Conservation (phyloP, 83 land plant species). For the Picea mariana region DNA sequence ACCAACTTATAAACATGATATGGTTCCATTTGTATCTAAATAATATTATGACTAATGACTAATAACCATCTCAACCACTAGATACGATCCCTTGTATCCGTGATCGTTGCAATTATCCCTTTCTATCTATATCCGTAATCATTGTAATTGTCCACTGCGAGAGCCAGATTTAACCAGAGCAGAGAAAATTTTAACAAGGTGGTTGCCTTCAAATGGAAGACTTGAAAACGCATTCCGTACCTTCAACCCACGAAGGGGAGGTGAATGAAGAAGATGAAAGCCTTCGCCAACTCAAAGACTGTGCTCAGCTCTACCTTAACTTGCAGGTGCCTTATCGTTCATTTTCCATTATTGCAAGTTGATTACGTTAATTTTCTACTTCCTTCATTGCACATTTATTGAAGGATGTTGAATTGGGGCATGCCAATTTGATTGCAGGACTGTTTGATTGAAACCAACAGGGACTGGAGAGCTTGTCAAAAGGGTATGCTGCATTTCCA, state of each 20-base stretch:
- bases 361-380: too few relatives aligned
- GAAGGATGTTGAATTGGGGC: neutral
- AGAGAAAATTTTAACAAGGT: neutral
- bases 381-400: too few relatives aligned
- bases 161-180: too few relatives aligned
- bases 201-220: neutral
- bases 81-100: too few relatives aligned
- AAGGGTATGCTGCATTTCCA: constrained; percentile 6
- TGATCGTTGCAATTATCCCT: too few relatives aligned
- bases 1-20: too few relatives aligned
- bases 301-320: constrained; percentile 1
- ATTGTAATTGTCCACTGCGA: too few relatives aligned
- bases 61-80: too few relatives aligned
- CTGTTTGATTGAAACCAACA: constrained; percentile 11
- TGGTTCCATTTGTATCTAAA: too few relatives aligned
- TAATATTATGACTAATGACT: too few relatives aligned
- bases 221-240: neutral
- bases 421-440: neutral
- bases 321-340: neutral
- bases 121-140: too few relatives aligned
- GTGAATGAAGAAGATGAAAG: constrained; percentile 5
- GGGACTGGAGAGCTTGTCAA: constrained; percentile 13
- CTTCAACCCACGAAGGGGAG: neutral
- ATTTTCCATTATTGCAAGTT: too few relatives aligned
- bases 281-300: neutral